Evolutionary conservation across 1,139 yeast genomes (phyloP).

Genomic region (Suhomyces taliae): DNA sequence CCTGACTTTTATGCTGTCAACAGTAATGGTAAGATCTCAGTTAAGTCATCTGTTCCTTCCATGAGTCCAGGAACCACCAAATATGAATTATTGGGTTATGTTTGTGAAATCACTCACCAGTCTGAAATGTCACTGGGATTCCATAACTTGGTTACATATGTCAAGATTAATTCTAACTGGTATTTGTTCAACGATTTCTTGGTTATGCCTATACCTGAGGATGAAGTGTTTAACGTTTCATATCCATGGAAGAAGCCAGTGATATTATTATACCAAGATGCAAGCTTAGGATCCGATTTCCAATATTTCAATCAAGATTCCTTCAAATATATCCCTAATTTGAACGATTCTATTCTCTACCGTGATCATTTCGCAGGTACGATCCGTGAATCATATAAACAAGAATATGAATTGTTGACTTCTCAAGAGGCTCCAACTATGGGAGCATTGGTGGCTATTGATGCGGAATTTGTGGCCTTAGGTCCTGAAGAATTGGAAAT

Average conservation of each 20-base stretch:
- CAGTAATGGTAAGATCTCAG: slow-evolving; percentile 24
- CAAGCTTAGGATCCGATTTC: slow-evolving; percentile 25
- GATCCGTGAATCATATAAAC: slow-evolving; percentile 55
- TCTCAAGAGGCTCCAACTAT: slow-evolving; percentile 67
- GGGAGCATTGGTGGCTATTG: slow-evolving; percentile 85
- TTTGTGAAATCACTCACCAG: slow-evolving; percentile 65
- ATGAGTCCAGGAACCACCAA: slow-evolving; percentile 30
- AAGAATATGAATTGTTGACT: slow-evolving; percentile 67
- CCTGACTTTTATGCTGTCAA: slow-evolving; percentile 53
- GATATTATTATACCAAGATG: slow-evolving; percentile 63
- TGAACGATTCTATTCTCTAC: slow-evolving; percentile 68
- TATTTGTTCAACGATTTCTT: slow-evolving; percentile 86
- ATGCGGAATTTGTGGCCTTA: slow-evolving; percentile 91
- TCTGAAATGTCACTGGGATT: slow-evolving; percentile 47
- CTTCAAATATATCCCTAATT: slow-evolving; percentile 23
- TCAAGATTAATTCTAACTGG: slow-evolving; percentile 66
- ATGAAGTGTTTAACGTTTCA: slow-evolving; percentile 67
- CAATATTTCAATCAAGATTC: slow-evolving; percentile 24
- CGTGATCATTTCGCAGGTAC: slow-evolving; percentile 78
- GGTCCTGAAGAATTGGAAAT: slow-evolving; percentile 82
- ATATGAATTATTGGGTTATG: slow-evolving; percentile 66
- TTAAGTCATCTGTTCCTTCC: slow-evolving; percentile 38
- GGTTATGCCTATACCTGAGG: slow-evolving; percentile 76
- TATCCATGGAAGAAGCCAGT: slow-evolving; percentile 85
- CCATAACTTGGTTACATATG: slow-evolving; percentile 60